phyloP scores from a whole-genome alignment of 805 yeast species.

The Barnettozyma botsteinii region DNA sequence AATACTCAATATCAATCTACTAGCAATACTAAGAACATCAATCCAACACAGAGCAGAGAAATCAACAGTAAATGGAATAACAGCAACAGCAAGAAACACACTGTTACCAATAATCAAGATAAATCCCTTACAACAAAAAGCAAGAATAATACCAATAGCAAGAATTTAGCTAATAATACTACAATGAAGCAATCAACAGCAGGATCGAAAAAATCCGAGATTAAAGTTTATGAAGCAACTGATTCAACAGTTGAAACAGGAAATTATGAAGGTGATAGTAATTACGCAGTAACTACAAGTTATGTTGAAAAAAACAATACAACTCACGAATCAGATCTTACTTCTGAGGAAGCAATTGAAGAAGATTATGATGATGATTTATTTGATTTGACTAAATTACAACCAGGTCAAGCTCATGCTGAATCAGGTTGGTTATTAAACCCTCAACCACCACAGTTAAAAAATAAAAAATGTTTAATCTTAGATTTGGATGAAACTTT shows the following conservation, averaged over 20 bases:
- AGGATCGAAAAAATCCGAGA: conserved; percentile 17
- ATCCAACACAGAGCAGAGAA: background rate
- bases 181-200: background rate
- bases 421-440: conserved; percentile 63
- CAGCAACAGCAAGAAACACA: conserved; percentile 1
- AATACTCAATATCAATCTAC: conserved; percentile 15
- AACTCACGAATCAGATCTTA: conserved; percentile 20
- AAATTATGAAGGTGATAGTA: conserved; percentile 1
- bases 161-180: background rate
- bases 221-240: conserved; percentile 26
- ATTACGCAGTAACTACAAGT: conserved; percentile 6
- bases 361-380: conserved; percentile 30
- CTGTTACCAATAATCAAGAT: too few relatives aligned
- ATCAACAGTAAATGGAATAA: background rate
- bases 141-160: conserved; percentile 1
- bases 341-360: conserved; percentile 22
- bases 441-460: conserved; percentile 42
- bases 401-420: conserved; percentile 66
- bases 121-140: background rate
- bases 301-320: conserved; percentile 7
- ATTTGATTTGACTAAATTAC: conserved; percentile 57
- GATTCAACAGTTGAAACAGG: conserved; percentile 21
- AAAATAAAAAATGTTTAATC: conserved; percentile 76
- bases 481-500: conserved; percentile 93
- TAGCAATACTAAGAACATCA: conserved; percentile 10